These are phyloP conservation scores for Amoeboaphelidium occidentale DNA, from an alignment of 371 early-diverging fungal genomes.

Conservation along the genomic window DNA sequence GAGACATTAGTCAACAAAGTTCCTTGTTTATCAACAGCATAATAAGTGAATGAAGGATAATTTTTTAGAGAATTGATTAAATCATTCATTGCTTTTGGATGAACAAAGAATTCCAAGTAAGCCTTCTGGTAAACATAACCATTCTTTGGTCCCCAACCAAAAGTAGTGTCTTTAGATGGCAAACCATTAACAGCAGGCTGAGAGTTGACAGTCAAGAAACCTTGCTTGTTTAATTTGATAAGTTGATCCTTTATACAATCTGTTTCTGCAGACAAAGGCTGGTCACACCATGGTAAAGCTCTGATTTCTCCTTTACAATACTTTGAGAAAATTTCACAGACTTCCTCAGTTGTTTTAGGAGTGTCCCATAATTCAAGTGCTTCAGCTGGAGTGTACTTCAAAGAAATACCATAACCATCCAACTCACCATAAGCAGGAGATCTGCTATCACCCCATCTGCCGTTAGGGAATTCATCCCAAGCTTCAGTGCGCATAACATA, in stretches of 20 bases:
- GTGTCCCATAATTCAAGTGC: constrained; percentile 44
- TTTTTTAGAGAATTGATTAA: too few relatives aligned
- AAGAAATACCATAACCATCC: constrained; percentile 61
- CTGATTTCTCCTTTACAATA: constrained; percentile 52
- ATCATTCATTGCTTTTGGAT: constrained; percentile 34
- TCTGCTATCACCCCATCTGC: constrained; percentile 89
- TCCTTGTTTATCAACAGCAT: constrained; percentile 34
- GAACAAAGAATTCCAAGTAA: constrained; percentile 83
- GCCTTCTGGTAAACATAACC: constrained; percentile 92
- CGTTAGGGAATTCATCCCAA: constrained; percentile 97
- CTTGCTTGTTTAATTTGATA: constrained; percentile 37
- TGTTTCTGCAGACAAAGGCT: constrained; percentile 30
- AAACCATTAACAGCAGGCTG: constrained; percentile 89
- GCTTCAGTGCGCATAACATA: constrained; percentile 76
- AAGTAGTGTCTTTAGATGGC: constrained; percentile 40
- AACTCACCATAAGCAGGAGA: constrained; percentile 75
- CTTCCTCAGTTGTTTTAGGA: constrained; percentile 36
- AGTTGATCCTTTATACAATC: constrained; percentile 39
- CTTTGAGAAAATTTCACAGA: constrained; percentile 42
- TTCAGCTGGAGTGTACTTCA: constrained; percentile 32
- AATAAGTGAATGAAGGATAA: too few relatives aligned
- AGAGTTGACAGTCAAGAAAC: constrained; percentile 81
- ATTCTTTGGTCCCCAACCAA: constrained; percentile 91
- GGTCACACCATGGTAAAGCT: constrained; percentile 78
- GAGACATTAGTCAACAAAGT: constrained; percentile 13